phyloP scores from a whole-genome alignment of 1,284 basidiomycete species.

The Rhodotorula sp. region DNA sequence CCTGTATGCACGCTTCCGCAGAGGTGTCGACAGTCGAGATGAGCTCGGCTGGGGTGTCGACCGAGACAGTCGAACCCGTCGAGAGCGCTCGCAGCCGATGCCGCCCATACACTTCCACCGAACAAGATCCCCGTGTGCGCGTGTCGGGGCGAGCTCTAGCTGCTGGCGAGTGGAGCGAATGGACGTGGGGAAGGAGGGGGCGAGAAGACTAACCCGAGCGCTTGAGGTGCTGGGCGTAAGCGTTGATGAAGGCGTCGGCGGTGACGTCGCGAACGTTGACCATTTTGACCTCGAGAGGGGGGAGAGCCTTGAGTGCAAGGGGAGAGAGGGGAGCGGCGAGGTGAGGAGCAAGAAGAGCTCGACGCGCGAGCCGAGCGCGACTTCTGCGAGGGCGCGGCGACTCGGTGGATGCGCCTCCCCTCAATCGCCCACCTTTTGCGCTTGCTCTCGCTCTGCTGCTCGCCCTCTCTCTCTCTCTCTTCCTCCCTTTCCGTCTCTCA shows the following conservation, averaged over 20 bases:
- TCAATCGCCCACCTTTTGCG: background rate
- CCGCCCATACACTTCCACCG: background rate
- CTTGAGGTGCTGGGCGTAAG: constrained; percentile 70
- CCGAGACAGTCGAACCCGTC: background rate
- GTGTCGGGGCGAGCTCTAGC: background rate
- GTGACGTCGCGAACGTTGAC: constrained; percentile 50
- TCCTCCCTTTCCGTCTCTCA: background rate
- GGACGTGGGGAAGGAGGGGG: background rate
- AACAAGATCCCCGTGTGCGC: too few species aligned
- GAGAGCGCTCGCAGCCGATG: background rate
- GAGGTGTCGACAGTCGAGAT: background rate
- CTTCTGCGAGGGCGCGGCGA: background rate
- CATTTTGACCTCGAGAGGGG: constrained; percentile 15
- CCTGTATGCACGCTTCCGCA: background rate
- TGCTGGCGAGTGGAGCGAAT: too few species aligned
- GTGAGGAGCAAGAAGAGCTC: background rate
- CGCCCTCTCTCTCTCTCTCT: background rate
- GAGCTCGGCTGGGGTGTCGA: background rate
- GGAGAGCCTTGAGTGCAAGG: constrained; percentile 28
- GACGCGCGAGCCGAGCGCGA: background rate
- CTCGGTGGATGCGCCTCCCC: background rate
- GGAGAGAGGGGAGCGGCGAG: constrained; percentile 18
- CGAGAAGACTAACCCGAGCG: constrained; percentile 30
- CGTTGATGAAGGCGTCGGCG: constrained; percentile 64
- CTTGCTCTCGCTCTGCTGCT: background rate